Conservation (phyloP, 1,284 basidiomycete genomes). For the Pyrrhoderma noxium region DNA sequence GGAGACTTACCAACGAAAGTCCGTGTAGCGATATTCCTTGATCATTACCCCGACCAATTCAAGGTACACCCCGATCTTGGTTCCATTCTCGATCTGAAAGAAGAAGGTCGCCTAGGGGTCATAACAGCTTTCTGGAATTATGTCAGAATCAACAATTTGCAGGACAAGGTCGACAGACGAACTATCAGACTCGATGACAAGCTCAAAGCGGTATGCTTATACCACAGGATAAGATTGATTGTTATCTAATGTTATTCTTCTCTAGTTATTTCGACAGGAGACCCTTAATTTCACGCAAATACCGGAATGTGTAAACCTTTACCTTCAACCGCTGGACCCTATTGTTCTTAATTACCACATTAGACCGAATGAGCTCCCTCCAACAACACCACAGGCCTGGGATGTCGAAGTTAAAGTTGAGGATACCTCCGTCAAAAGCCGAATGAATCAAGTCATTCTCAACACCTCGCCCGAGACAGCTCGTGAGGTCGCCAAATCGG, state of each 20-base stretch:
- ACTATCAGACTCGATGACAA: conserved; percentile 72
- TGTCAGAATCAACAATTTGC: conserved; percentile 80
- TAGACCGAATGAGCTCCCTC: conserved; percentile 48
- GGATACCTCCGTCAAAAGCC: conserved; percentile 67
- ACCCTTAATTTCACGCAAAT: conserved; percentile 73
- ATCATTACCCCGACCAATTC: conserved; percentile 84
- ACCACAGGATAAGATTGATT: neutral
- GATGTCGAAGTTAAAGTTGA: conserved; percentile 90
- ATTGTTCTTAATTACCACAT: conserved; percentile 78
- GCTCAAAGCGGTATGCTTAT: conserved; percentile 48
- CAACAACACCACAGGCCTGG: conserved; percentile 66
- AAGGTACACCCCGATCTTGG: conserved; percentile 77
- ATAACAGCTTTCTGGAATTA: conserved; percentile 90
- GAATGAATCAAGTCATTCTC: conserved; percentile 70
- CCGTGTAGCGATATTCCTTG: conserved; percentile 75
- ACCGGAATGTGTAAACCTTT: conserved; percentile 81
- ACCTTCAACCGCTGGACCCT: conserved; percentile 74
- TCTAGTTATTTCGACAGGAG: conserved; percentile 61
- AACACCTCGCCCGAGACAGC: conserved; percentile 63
- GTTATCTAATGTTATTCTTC: conserved; percentile 16
- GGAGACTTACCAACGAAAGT: conserved; percentile 76
- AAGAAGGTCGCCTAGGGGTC: conserved; percentile 79
- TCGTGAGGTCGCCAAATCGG: conserved; percentile 66
- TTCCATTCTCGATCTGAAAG: conserved; percentile 71
- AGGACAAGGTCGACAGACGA: conserved; percentile 85